A percentile compares a stretch with the other conserved stretches of the same genome.
These are phyloP conservation scores for Lyophyllum semitale DNA, from an alignment of 768 basidiomycete genomes.

Conservation along the genomic window DNA sequence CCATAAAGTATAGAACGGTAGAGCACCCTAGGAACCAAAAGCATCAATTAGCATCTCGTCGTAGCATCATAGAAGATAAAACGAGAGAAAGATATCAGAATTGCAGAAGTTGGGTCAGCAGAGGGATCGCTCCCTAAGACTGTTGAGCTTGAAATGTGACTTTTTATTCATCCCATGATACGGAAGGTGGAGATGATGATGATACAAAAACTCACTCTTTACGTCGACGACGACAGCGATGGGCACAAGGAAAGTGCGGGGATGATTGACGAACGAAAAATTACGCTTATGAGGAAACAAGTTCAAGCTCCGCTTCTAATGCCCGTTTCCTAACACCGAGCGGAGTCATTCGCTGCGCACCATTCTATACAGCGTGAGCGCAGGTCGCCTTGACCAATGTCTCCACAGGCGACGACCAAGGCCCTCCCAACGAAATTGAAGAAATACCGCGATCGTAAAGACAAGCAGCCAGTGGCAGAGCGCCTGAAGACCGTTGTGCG, in stretches of 20 bases:
- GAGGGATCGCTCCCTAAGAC: conserved; percentile 49
- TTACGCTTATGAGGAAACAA: background rate
- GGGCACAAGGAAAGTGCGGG: background rate
- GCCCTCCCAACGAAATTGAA: conserved; percentile 27
- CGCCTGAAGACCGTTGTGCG: conserved; percentile 88
- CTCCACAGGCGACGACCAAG: conserved; percentile 25
- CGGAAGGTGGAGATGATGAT: background rate
- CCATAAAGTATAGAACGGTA: too few species aligned
- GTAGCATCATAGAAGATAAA: background rate
- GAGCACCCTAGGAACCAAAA: too few species aligned
- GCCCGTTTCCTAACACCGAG: background rate
- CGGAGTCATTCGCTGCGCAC: background rate
- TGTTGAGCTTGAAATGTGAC: conserved; percentile 70
- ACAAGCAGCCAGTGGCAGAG: conserved; percentile 43
- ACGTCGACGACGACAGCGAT: background rate
- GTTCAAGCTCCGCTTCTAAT: conserved; percentile 8
- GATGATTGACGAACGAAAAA: background rate
- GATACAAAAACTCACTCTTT: background rate
- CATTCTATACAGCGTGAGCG: background rate
- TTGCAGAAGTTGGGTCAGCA: conserved; percentile 64
- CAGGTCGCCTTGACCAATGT: background rate
- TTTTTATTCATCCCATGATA: conserved; percentile 48
- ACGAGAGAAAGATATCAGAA: conserved; percentile 39
- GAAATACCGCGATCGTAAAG: conserved; percentile 38
- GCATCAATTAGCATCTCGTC: background rate